Conservation (phyloP, 306 rosid species). For the Gynostemma pentaphyllum region DNA sequence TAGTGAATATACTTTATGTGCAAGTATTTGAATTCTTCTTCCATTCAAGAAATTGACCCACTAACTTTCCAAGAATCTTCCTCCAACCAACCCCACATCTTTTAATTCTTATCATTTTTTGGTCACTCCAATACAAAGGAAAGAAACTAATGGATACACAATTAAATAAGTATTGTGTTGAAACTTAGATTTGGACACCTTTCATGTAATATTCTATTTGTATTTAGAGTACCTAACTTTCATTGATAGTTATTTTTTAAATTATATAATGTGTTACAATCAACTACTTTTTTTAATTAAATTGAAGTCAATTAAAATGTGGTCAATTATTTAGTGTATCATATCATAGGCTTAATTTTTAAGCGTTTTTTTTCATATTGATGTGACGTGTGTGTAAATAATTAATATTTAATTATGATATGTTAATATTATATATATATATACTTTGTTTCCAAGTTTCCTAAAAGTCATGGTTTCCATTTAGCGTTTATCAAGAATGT, state of each 20-base stretch:
- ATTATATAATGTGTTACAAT: background rate
- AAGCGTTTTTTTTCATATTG: background rate
- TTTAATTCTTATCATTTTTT: background rate
- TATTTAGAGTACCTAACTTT: background rate
- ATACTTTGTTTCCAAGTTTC: too few species aligned
- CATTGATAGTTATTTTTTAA: background rate
- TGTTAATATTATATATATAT: background rate
- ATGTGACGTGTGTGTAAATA: background rate
- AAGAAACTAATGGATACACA: background rate
- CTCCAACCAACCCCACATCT: background rate
- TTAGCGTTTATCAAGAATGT: too few species aligned
- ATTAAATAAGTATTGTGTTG: background rate
- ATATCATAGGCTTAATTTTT: background rate
- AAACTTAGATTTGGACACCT: background rate
- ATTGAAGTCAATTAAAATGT: background rate
- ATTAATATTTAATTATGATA: background rate
- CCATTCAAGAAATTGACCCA: background rate
- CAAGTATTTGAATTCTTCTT: background rate
- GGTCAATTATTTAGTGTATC: background rate
- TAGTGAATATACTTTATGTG: too few species aligned
- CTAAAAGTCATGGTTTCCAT: too few species aligned
- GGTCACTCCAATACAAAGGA: background rate
- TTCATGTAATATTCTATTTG: background rate
- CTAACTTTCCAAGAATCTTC: background rate
- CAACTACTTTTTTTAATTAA: background rate